Evolutionary conservation across 768 basidiomycete genomes (phyloP).

Genomic region (Phallus indusiatus): DNA sequence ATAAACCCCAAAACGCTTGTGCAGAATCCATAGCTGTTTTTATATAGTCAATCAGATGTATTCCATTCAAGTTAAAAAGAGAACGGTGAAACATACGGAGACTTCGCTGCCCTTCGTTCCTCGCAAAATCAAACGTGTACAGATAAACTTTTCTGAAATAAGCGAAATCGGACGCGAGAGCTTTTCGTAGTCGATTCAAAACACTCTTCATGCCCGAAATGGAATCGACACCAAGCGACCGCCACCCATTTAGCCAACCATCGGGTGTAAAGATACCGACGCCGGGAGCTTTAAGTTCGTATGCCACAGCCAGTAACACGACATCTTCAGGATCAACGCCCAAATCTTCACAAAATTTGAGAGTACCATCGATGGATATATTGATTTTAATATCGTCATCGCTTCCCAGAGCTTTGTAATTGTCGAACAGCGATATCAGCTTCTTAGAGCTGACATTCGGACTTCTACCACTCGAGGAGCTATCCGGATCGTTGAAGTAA

Average conservation of each 20-base stretch:
- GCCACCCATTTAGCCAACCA: slow-evolving; percentile 81
- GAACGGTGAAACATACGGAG: slow-evolving; percentile 53
- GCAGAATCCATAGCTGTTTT: slow-evolving; percentile 58
- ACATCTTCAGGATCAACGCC: slow-evolving; percentile 69
- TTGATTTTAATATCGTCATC: slow-evolving; percentile 62
- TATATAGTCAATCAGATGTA: background rate
- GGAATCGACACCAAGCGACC: slow-evolving; percentile 43
- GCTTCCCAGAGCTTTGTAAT: slow-evolving; percentile 56
- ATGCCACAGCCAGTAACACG: slow-evolving; percentile 73
- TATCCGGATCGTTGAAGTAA: slow-evolving; percentile 50
- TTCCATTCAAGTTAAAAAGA: too few species aligned
- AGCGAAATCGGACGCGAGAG: slow-evolving; percentile 50
- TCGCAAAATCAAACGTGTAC: slow-evolving; percentile 74
- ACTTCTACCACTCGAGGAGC: slow-evolving; percentile 9
- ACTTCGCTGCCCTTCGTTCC: slow-evolving; percentile 68
- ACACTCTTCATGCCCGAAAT: slow-evolving; percentile 38
- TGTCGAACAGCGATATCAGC: slow-evolving; percentile 49
- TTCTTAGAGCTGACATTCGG: slow-evolving; percentile 31
- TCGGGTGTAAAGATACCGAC: slow-evolving; percentile 63
- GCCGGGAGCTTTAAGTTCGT: slow-evolving; percentile 64
- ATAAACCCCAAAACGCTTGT: slow-evolving; percentile 66
- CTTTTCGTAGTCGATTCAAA: slow-evolving; percentile 44
- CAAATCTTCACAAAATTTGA: slow-evolving; percentile 64
- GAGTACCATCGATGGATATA: slow-evolving; percentile 62
- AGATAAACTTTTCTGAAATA: slow-evolving; percentile 77